A percentile compares a stretch with the other conserved stretches of the same genome.
These are phyloP conservation scores for Monosporozyma aerobia DNA, from an alignment of 805 yeast species.

Conservation along the genomic window DNA sequence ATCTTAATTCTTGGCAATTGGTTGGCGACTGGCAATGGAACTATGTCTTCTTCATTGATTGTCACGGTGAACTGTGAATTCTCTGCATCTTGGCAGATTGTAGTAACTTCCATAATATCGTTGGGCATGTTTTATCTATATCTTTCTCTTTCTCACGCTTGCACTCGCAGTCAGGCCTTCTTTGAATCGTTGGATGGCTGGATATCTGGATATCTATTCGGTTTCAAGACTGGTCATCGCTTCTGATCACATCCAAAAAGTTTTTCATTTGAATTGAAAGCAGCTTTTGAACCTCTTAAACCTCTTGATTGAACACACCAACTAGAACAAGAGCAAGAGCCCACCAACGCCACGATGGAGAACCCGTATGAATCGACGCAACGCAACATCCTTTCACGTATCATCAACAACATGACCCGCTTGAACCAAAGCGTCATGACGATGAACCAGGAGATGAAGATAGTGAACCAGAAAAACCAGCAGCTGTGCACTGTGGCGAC, in stretches of 20 bases:
- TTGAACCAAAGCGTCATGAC: conserved; percentile 62
- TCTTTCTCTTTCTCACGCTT: too few relatives aligned
- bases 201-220: not conserved
- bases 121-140: conserved; percentile 15
- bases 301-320: not conserved
- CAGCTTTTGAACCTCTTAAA: not conserved
- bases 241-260: not conserved
- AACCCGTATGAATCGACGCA: conserved; percentile 83
- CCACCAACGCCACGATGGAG: conserved; percentile 43
- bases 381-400: conserved; percentile 62
- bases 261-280: not conserved
- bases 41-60: conserved; percentile 3
- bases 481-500: conserved; percentile 63
- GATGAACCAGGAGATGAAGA: conserved; percentile 50
- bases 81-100: conserved; percentile 28
- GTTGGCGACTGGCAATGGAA: not conserved
- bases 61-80: conserved; percentile 25
- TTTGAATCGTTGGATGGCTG: too few relatives aligned
- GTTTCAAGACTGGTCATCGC: not conserved
- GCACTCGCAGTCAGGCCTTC: too few relatives aligned
- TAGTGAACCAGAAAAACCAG: conserved; percentile 56
- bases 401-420: conserved; percentile 67
- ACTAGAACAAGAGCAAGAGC: not conserved
- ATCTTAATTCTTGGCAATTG: conserved; percentile 36
- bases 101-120: conserved; percentile 23